phyloP scores from a whole-genome alignment of 78 protist species.

The Dictyostelium brefeldianum region DNA sequence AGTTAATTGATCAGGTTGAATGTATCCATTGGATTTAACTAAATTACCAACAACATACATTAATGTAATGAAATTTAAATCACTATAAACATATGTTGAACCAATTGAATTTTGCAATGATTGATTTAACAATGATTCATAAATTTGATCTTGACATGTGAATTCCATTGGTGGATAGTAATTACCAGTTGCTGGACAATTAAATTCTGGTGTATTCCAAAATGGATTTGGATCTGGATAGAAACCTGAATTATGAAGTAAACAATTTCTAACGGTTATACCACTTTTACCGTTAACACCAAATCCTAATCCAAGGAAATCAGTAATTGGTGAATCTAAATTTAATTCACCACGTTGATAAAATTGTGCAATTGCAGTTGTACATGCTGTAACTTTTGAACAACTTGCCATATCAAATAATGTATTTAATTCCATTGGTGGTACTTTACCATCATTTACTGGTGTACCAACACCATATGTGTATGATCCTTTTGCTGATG shows the following conservation, averaged over 20 bases:
- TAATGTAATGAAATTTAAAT: constrained; percentile 88
- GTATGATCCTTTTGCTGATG: constrained; percentile 40
- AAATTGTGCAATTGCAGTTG: constrained; percentile 80
- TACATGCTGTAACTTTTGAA: constrained; percentile 81
- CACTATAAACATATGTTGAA: constrained; percentile 82
- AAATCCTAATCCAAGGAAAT: constrained; percentile 60
- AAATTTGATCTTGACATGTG: constrained; percentile 83
- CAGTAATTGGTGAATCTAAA: constrained; percentile 42
- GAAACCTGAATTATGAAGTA: constrained; percentile 89
- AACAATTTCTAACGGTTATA: constrained; percentile 80
- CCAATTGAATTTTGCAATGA: constrained; percentile 83
- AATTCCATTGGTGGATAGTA: constrained; percentile 78
- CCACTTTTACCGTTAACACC: constrained; percentile 84
- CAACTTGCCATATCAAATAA: constrained; percentile 83
- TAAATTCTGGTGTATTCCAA: constrained; percentile 84
- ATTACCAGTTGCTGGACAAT: constrained; percentile 79
- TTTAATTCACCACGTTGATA: constrained; percentile 81
- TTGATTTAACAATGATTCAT: constrained; percentile 66
- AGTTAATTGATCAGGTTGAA: constrained; percentile 25
- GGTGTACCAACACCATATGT: constrained; percentile 78
- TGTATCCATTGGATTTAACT: constrained; percentile 29
- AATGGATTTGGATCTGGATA: constrained; percentile 88
- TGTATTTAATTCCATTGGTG: constrained; percentile 63
- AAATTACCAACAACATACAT: constrained; percentile 86
- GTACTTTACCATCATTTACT: background rate